Evolutionary conservation across 306 rosid genomes (phyloP), one percentile per base, ranked within the genome.

Genomic region (Hippophae gyantsensis): DNA sequence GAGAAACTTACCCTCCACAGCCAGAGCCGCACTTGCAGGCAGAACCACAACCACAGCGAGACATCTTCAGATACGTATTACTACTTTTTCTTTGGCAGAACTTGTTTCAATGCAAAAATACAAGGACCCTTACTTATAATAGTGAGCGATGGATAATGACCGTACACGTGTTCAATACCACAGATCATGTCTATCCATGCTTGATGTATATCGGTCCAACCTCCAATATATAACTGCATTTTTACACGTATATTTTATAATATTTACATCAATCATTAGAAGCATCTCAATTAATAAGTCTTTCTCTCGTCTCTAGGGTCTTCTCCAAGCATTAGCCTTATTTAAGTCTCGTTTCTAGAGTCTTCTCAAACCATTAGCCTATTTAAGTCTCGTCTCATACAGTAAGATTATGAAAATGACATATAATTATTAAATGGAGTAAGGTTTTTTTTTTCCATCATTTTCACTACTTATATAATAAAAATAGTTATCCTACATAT

Each of bases 31-130:
- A 89, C 45, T 69, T 57, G 84, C 95, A 86, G 66, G 49, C 23
- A 12, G 77, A 8, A 26, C 89, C 89, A 26, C 97, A 86, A 0
- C 84, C 89, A 63, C 97, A 83, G 76, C 89, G 81, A 47, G 95
- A 73, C 89, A 82, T 89, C 41, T 54, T 80, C 64, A 7, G 5
- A 0, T 3, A 10, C 60, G 38, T 2, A 32, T 32, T 3, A 3
- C 8, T 56, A 18, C 23, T 18, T 18, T 18, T 6, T 6, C 13
- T 42, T 5, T 0, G 76, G 49, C 40, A 32, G 59, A 82, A 42
- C 3, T 13, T 58, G 42, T 43, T 10, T 8, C 0, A 6, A 32
- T 0, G 2, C 0, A 32, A 0, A 32, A 0, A 5, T 5, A 6
- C 25, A 40, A 7, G 0, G 66, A 48, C 69, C 65, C 14, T 9